These are phyloP conservation scores for Breynia disticha DNA, from an alignment of 441 rosid genomes.

Conservation along the genomic window DNA sequence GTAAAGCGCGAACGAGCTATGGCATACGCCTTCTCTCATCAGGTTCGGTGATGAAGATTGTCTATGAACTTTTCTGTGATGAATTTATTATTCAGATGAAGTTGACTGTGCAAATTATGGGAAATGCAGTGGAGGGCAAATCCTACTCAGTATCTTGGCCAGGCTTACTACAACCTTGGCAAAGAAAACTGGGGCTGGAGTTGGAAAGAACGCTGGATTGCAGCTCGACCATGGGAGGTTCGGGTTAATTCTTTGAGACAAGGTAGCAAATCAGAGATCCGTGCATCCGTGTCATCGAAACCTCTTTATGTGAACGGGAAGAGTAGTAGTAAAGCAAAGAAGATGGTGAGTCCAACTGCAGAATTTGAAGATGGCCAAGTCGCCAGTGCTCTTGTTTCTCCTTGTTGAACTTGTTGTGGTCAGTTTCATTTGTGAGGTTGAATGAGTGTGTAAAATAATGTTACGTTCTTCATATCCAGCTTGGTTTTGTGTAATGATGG, in stretches of 20 bases:
- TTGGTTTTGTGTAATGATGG: background rate
- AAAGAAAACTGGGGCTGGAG: slow-evolving; percentile 87
- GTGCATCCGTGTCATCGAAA: slow-evolving; percentile 13
- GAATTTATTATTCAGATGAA: too few relatives aligned
- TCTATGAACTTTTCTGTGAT: background rate
- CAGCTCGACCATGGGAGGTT: slow-evolving; percentile 86
- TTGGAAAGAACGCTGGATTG: slow-evolving; percentile 82
- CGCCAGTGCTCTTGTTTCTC: background rate
- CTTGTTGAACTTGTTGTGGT: slow-evolving; percentile 1
- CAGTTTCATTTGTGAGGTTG: slow-evolving; percentile 9
- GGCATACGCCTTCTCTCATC: slow-evolving; percentile 96
- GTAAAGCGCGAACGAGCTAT: slow-evolving; percentile 82
- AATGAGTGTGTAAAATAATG: slow-evolving; percentile 16
- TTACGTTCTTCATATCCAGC: background rate
- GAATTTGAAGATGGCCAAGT: slow-evolving; percentile 9
- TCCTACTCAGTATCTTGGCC: slow-evolving; percentile 67
- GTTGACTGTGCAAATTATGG: background rate
- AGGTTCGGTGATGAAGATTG: slow-evolving; percentile 26
- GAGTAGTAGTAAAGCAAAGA: slow-evolving; percentile 21
- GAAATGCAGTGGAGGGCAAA: slow-evolving; percentile 73
- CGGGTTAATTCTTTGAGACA: slow-evolving; percentile 34
- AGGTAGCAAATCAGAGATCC: slow-evolving; percentile 27
- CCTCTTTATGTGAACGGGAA: slow-evolving; percentile 26
- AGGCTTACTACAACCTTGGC: slow-evolving; percentile 52
- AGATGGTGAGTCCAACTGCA: slow-evolving; percentile 7